Evolutionary conservation across 306 rosid species (phyloP), one percentile per base, ranked within the genome.

Genomic region (Hylodesmum podocarpum): DNA sequence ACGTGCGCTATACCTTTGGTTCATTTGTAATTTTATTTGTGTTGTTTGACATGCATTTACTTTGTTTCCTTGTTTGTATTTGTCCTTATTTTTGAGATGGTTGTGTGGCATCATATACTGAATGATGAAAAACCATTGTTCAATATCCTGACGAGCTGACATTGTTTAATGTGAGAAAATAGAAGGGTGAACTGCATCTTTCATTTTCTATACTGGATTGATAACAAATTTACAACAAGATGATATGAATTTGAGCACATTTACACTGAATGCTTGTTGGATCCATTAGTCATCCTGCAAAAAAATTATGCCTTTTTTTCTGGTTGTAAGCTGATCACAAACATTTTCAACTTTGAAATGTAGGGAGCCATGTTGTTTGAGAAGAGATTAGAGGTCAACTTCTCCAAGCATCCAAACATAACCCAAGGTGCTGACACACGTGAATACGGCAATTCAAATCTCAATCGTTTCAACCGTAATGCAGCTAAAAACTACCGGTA

Each of bases 401-500:
- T 83, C 81, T 93, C 98, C 16, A 93, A 88, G 86, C 90, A 89
- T 84, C 82, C 95, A 1, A 86, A 85, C 81, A 93, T 93, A 70
- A 93, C 90, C 24, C 97, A 88, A 84, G 97, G 98, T 80, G 90
- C 97, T 3, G 98, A 93, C 22, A 93, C 98, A 12, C 96, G 84
- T 0, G 98, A 93, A 83, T 93, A 91, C 66, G 1, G 81, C 57
- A 93, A 86, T 82, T 91, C 98, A 68, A 91, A 91, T 78, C 98
- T 93, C 83, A 93, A 93, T 73, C 98, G 98, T 51, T 93, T 93
- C 85, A 91, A 93, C 74, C 98, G 98, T 2, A 93, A 93, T 19
- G 98, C 98, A 50, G 97, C 96, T 21, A 93, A 93, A 81, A 93
- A 93, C 91, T 93, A 93, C 84, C 93, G 95, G 11, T 93, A 91